A percentile compares a stretch with the other conserved stretches of the same genome.
Evolutionary conservation across 768 basidiomycete genomes (phyloP).

Genomic region (Cystobasidium tubakii): DNA sequence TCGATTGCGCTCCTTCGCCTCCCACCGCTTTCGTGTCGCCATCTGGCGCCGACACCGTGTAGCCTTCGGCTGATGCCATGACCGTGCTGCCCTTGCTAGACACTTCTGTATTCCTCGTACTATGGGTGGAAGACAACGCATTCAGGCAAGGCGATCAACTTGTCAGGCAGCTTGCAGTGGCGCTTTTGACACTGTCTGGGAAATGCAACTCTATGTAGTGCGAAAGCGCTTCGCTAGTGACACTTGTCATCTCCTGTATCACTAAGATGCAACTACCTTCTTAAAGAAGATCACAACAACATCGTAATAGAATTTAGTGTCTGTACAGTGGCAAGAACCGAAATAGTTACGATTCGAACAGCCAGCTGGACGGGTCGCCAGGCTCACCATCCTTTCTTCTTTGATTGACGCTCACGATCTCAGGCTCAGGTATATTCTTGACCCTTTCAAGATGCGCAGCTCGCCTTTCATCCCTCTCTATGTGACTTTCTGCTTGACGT

Average conservation of each 20-base stretch:
- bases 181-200: background rate
- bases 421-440: background rate
- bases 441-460: slow-evolving; percentile 2
- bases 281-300: background rate
- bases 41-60: background rate
- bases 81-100: background rate
- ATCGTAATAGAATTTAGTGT: background rate
- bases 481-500: background rate
- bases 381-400: slow-evolving; percentile 14
- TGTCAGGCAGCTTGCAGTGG: background rate
- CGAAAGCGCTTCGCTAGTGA: too few relatives aligned
- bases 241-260: too few relatives aligned
- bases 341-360: slow-evolving; percentile 3
- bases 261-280: too few relatives aligned
- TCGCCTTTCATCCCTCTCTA: background rate
- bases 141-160: background rate
- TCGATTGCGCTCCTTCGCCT: background rate
- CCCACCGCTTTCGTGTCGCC: background rate
- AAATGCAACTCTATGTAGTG: background rate
- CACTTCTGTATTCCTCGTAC: background rate
- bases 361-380: slow-evolving; percentile 22
- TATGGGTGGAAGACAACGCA: background rate
- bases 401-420: slow-evolving; percentile 19
- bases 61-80: slow-evolving; percentile 25
- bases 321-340: background rate